Evolutionary conservation across 352 stramenopile genomes (phyloP), one percentile per base, ranked within the genome.

Genomic region (Phytophthora hybrid): DNA sequence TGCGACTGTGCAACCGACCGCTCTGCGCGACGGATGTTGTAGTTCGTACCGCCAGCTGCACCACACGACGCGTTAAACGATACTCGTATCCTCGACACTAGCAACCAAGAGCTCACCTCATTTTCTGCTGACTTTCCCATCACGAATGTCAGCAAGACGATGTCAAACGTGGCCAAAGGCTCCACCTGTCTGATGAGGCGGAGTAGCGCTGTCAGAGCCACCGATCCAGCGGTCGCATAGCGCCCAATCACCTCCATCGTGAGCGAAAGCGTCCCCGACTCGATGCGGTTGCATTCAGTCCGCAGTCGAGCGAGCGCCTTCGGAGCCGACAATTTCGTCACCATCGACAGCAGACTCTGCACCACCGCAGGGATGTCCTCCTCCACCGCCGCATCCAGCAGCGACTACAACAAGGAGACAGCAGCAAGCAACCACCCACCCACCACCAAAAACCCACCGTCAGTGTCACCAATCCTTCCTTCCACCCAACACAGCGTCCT

Each of bases 351-450:
- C 26, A 96, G 68, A 41, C 88, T 95, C 57, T 93, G 84, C 9
- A 94, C 84, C 10, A 95, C 86, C 0, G 88, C 82, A 5, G 89
- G 89, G 0, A 96, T 81, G 55, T 96, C 89, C n/a, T 90, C 81
- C 53, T 96, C 89, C 51, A 79, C 87, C 3, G 87, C 87, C 5
- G 88, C 89, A 58, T 90, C 80, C n/a, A 96, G 71, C 59, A 94
- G 54, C n/a, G 69, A 80, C 82, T 93, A 54, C n/a, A 56, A 18
- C 31, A 18, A 16, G 56, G n/a, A 37, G 52, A 7, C 23, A 49
- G 10, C 29, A 56, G 54, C n/a, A 60, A 52, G 0, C 18, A n/a
- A n/a, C 9, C 9, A 37, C 19, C 23, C 23, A 16, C 54, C 9
- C 47, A 63, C 21, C 39, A 39, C 23, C 32, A 51, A n/a, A 7